Evolutionary conservation across 495 filamentous ascomycete genomes (phyloP), one percentile per base, ranked within the genome.

Genomic region (Aspergillus incahuasiensis): DNA sequence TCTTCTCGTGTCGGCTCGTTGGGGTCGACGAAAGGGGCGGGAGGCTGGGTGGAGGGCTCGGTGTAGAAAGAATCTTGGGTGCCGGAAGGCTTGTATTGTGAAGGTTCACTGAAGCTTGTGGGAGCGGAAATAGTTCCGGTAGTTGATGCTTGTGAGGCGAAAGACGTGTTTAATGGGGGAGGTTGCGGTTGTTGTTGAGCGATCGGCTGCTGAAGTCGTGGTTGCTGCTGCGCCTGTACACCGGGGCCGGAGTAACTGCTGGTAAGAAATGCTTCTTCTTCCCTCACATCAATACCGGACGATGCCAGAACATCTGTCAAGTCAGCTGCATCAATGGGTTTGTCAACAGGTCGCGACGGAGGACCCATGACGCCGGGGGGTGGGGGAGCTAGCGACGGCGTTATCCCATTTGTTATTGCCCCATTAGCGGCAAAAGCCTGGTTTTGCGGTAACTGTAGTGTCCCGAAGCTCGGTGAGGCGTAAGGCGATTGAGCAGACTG

Each of bases 241-340:
- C 61, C 71, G 24, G 58, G 78, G 64, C 68, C 79, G 62, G 74
- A 78, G 74, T 83, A 86, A 43, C 78, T 76, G 54, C 80, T 79
- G 19, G 85, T 80, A 52, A 92, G 69, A 55, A 77, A 84, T 39
- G 87, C 85, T 58, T 92, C 89, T 65, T 96, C 91, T 64, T 87
- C 90, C 48, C 82, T 82, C 1, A 95, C 73, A 74, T 96, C 88
- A 54, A 96, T 86, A 47, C 89, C 91, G 20, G 90, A 87, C 30
- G 82, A 86, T 25, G 82, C 80, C 54, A 96, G 65, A 44, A 91
- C 85, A 75, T 96, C 91, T 45, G 81, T 85, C 47, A 90, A 74
- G 52, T 89, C 83, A 41, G 85, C 81, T 38, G 86, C 82, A 68
- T 90, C 90, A 0, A 77, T 78, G 0, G 84, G 81, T 54, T 83